Base-by-base conservation (phyloP, 352 stramenopile species). In the Pythium sp. region DNA sequence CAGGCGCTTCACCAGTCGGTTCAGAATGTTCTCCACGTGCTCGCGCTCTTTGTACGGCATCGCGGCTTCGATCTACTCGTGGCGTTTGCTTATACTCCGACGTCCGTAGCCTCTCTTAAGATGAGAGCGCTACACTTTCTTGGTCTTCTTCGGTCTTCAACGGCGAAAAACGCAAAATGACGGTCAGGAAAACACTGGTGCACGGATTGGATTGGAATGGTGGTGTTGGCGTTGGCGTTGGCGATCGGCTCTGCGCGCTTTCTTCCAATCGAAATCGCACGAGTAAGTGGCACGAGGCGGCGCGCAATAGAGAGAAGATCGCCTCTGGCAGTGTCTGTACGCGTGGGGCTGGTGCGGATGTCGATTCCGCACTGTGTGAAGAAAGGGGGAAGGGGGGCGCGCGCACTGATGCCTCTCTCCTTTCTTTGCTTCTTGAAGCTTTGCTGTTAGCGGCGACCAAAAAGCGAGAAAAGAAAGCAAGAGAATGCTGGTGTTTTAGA, bases 1-100 rank as follows among this genome's bases (percentile, higher is more conserved):
- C 32, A 94, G 65, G 12, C 83, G 74, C 69, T 89, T 80, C 24
- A 92, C 86, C 8, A 92, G 77, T n/a, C 80, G 81, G 28, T 72
- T 55, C 36, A 94, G 69, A 32, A 89, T 62, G 14, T 72, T 68
- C 55, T 92, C 86, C 54, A 93, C 77, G 22, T 89, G 84, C 72
- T 93, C 86, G 51, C 79, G 84, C 68, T 92, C 82, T 65, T 78
- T 76, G 70, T 74, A 76, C 49, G 63, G 22, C 66, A 72, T 72
- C 56, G 15, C 7, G 22, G 5, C 22, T 58, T 41, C 49, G 24
- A 24, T 32, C 36, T 41, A 32, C 18, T 24, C 18, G 18, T 20
- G 7, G 22, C 7, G 43, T 7, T 51, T 51, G 46, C 12, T 22
- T 24, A 49, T 28, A 60, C 56, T n/a, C 56, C 26, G 9, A 15